Evolutionary conservation across 2,329 filamentous ascomycete species (phyloP).

Genomic region (Bipolaris sorokiniana): DNA sequence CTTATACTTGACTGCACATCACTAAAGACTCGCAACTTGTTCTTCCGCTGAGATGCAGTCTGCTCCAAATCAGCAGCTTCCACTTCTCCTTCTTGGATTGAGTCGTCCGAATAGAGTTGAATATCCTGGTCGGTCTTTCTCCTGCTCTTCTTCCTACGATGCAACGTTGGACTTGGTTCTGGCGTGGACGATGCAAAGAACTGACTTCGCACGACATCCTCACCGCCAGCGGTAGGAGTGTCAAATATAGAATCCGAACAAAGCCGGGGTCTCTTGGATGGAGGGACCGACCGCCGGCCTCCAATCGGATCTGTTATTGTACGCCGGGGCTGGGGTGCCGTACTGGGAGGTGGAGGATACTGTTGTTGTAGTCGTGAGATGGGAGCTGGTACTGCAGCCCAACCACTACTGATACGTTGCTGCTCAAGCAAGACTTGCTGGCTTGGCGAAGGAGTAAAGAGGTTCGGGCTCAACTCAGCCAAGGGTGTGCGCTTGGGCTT

Average conservation of each 20-base stretch:
- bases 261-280: constrained; percentile 53
- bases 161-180: constrained; percentile 51
- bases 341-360: constrained; percentile 36
- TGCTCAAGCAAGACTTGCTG: constrained; percentile 65
- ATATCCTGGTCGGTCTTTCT: constrained; percentile 49
- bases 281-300: constrained; percentile 53
- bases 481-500: constrained; percentile 67
- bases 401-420: constrained; percentile 58
- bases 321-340: constrained; percentile 53
- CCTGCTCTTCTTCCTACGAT: constrained; percentile 40
- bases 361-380: constrained; percentile 43
- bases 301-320: constrained; percentile 43
- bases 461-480: constrained; percentile 71
- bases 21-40: constrained; percentile 43
- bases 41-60: constrained; percentile 36
- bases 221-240: constrained; percentile 34
- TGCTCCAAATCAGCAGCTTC: constrained; percentile 44
- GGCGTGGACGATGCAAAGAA: constrained; percentile 51
- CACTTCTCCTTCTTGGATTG: constrained; percentile 52
- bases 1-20: constrained; percentile 29
- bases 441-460: constrained; percentile 69
- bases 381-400: constrained; percentile 61
- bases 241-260: constrained; percentile 50
- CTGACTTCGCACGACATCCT: constrained; percentile 50
- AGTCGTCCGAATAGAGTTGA: constrained; percentile 57